Conservation (phyloP, 2,329 filamentous ascomycete genomes). For the Phialocephala subalpina region DNA sequence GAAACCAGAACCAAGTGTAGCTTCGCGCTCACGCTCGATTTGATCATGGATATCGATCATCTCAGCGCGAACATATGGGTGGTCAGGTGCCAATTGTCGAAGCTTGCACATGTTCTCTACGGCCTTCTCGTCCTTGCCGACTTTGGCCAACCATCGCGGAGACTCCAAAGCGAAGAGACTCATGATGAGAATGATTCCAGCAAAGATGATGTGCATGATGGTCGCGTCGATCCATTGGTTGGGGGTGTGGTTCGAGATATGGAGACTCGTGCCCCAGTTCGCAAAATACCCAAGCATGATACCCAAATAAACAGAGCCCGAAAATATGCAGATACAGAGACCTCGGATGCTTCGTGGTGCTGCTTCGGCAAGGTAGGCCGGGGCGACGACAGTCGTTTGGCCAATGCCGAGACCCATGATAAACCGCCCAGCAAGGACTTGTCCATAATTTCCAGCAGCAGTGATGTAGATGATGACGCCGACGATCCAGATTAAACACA, state of each 20-base stretch:
- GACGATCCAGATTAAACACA: slow-evolving; percentile 36
- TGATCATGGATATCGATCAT: slow-evolving; percentile 70
- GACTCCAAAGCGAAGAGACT: slow-evolving; percentile 45
- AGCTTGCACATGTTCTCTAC: slow-evolving; percentile 62
- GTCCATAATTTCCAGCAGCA: slow-evolving; percentile 39
- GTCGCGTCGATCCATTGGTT: slow-evolving; percentile 71
- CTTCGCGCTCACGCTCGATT: slow-evolving; percentile 76
- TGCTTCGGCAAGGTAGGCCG: slow-evolving; percentile 45
- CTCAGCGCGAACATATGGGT: slow-evolving; percentile 69
- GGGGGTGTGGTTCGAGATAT: slow-evolving; percentile 49
- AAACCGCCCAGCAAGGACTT: slow-evolving; percentile 39
- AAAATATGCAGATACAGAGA: slow-evolving; percentile 39
- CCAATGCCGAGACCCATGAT: slow-evolving; percentile 46
- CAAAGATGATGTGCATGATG: slow-evolving; percentile 68
- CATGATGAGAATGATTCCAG: slow-evolving; percentile 52
- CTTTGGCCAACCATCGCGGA: slow-evolving; percentile 59
- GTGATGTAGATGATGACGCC: slow-evolving; percentile 45
- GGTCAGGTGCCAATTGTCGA: slow-evolving; percentile 64
- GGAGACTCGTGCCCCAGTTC: slow-evolving; percentile 38
- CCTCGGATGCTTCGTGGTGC: slow-evolving; percentile 37
- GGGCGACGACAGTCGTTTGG: slow-evolving; percentile 48
- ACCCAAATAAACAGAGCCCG: slow-evolving; percentile 35
- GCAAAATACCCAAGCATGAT: slow-evolving; percentile 40
- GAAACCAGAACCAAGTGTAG: slow-evolving; percentile 70
- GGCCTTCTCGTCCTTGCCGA: slow-evolving; percentile 63